These are phyloP conservation scores for Vinca minor DNA, from an alignment of 257 asterid species.

Conservation along the genomic window DNA sequence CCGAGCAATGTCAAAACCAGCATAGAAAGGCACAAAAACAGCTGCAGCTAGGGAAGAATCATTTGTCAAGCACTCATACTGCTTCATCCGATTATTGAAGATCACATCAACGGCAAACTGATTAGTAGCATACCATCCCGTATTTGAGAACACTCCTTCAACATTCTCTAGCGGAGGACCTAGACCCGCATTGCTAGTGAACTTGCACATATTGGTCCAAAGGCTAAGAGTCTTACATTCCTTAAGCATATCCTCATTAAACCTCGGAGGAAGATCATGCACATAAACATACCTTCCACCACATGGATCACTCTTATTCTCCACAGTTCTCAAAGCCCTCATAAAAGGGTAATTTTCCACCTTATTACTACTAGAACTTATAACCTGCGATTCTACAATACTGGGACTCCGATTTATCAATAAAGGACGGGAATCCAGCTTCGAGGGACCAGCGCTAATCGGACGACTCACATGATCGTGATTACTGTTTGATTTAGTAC, in stretches of 20 bases:
- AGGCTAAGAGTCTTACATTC: slow-evolving; percentile 35
- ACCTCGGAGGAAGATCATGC: slow-evolving; percentile 37
- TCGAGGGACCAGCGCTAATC: slow-evolving; percentile 1
- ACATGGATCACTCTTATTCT: slow-evolving; percentile 78
- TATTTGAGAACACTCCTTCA: slow-evolving; percentile 31
- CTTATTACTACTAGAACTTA: slow-evolving; percentile 16
- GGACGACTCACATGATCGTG: slow-evolving; percentile 18
- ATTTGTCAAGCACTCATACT: slow-evolving; percentile 35
- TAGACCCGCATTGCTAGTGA: slow-evolving; percentile 32
- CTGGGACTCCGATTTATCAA: slow-evolving; percentile 3
- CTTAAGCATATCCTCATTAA: slow-evolving; percentile 43
- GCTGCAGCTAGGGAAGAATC: slow-evolving; percentile 49
- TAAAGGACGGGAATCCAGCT: slow-evolving; percentile 8
- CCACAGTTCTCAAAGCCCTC: slow-evolving; percentile 58
- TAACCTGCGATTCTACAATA: neutral
- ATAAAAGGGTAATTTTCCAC: slow-evolving; percentile 41
- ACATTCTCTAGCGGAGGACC: slow-evolving; percentile 41
- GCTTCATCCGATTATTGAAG: slow-evolving; percentile 37
- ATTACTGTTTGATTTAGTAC: slow-evolving; percentile 7
- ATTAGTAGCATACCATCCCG: slow-evolving; percentile 43
- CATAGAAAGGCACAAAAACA: slow-evolving; percentile 52
- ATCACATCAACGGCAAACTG: slow-evolving; percentile 48
- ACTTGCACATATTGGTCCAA: slow-evolving; percentile 46
- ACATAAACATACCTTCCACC: slow-evolving; percentile 42
- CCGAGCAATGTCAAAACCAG: slow-evolving; percentile 77